Evolutionary conservation across 1,284 basidiomycete species (phyloP).

Genomic region (Moniliophthora roreri): DNA sequence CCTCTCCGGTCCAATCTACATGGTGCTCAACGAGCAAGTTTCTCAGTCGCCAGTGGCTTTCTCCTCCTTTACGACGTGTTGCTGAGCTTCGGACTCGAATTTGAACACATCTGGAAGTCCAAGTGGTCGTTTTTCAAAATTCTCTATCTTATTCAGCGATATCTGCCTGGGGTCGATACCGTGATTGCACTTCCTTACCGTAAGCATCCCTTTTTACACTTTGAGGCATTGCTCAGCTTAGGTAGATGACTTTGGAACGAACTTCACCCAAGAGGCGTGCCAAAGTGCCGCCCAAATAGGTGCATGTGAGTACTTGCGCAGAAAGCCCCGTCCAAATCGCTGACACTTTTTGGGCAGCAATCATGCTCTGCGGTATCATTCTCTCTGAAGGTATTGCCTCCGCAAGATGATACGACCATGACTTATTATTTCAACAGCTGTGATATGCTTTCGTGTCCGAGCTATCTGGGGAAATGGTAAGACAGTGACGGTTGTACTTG

Average conservation of each 20-base stretch:
- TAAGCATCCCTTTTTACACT: background rate
- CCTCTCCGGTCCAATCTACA: too few relatives aligned
- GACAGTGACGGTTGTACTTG: background rate
- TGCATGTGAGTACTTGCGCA: too few relatives aligned
- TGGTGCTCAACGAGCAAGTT: too few relatives aligned
- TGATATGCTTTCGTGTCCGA: background rate
- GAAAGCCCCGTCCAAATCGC: too few relatives aligned
- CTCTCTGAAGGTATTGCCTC: too few relatives aligned
- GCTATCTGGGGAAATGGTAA: too few relatives aligned
- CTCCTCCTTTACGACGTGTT: slow-evolving; percentile 7
- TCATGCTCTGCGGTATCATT: too few relatives aligned
- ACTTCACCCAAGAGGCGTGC: background rate
- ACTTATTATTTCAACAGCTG: background rate
- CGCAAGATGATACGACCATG: background rate
- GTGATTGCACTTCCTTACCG: slow-evolving; percentile 2
- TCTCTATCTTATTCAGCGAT: slow-evolving; percentile 8
- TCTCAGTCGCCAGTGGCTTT: too few relatives aligned
- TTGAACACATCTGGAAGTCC: slow-evolving; percentile 3
- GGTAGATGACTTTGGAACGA: background rate
- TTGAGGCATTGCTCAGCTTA: background rate
- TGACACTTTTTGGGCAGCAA: too few relatives aligned
- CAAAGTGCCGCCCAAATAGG: too few relatives aligned
- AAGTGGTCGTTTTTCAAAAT: slow-evolving; percentile 6
- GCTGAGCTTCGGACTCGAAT: slow-evolving; percentile 2
- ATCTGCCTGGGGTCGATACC: slow-evolving; percentile 6